Percentiles rank a stretch among this genome's conserved stretches.
phyloP scores from a whole-genome alignment of 306 rosid species.

The Alnus rubra region DNA sequence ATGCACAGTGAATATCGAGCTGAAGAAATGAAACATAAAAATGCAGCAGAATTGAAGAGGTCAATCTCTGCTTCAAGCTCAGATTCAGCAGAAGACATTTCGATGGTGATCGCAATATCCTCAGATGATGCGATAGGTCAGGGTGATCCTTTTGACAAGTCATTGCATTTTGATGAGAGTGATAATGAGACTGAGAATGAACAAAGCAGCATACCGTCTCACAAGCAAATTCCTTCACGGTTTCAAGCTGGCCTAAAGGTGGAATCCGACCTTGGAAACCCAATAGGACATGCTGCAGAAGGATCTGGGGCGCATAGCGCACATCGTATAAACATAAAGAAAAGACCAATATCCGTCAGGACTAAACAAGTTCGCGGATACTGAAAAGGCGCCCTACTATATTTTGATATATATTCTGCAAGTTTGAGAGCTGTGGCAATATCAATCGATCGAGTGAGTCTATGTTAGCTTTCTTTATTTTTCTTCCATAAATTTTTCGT shows the following conservation, averaged over 20 bases:
- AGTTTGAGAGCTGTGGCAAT: slow-evolving; percentile 25
- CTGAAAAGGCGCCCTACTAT: slow-evolving; percentile 8
- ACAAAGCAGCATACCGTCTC: slow-evolving; percentile 27
- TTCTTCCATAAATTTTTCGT: slow-evolving; percentile 10
- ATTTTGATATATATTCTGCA: not conserved
- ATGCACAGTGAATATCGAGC: slow-evolving; percentile 28
- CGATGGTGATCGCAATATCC: slow-evolving; percentile 19
- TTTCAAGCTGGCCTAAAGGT: slow-evolving; percentile 34
- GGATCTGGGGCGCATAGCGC: slow-evolving; percentile 39
- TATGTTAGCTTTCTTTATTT: slow-evolving; percentile 17
- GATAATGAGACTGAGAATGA: slow-evolving; percentile 39
- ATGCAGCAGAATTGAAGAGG: slow-evolving; percentile 27
- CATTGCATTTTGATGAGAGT: slow-evolving; percentile 49
- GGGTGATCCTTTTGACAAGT: slow-evolving; percentile 33
- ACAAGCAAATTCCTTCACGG: slow-evolving; percentile 32
- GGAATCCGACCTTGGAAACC: slow-evolving; percentile 25
- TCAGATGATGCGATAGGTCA: slow-evolving; percentile 24
- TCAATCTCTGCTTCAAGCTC: slow-evolving; percentile 35
- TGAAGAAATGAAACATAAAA: slow-evolving; percentile 20
- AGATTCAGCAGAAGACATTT: slow-evolving; percentile 34
- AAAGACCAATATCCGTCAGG: slow-evolving; percentile 61
- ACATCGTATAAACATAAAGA: slow-evolving; percentile 40
- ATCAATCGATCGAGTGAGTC: slow-evolving; percentile 7
- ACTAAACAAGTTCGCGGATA: slow-evolving; percentile 34
- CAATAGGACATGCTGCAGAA: slow-evolving; percentile 20